Evolutionary conservation across 305 asterid genomes (phyloP).

Genomic region (Fraxinus angustifolia): DNA sequence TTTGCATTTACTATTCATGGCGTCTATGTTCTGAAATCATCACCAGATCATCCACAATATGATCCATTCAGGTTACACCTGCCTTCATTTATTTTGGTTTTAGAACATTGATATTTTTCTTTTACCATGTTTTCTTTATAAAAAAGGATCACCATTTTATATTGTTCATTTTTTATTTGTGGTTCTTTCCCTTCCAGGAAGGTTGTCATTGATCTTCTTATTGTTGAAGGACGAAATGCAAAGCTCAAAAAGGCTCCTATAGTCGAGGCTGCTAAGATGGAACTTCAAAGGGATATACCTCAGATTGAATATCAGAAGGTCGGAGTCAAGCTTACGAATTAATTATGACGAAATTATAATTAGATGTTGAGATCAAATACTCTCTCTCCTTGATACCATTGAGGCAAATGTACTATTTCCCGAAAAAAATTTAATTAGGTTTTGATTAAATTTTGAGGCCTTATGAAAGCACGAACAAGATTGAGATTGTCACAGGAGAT

Average conservation of each 20-base stretch:
- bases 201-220: conserved; percentile 66
- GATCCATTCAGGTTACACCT: conserved; percentile 63
- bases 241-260: conserved; percentile 70
- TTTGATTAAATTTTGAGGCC: conserved; percentile 2
- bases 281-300: conserved; percentile 18
- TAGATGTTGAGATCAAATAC: neutral
- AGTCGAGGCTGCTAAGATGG: conserved; percentile 60
- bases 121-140: conserved; percentile 1
- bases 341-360: neutral
- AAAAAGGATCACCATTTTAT: neutral
- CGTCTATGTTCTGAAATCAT: conserved; percentile 69
- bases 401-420: neutral
- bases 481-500: neutral
- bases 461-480: neutral
- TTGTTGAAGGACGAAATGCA: conserved; percentile 66
- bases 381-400: neutral
- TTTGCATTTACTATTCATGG: conserved; percentile 77
- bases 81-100: conserved; percentile 1
- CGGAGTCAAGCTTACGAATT: conserved; percentile 10
- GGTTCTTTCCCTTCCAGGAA: conserved; percentile 45
- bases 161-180: neutral
- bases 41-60: conserved; percentile 58
- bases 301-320: conserved; percentile 63
- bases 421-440: neutral
- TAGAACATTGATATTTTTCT: neutral